Conservation (phyloP, 306 rosid genomes). For the Elaeagnus macrophylla region DNA sequence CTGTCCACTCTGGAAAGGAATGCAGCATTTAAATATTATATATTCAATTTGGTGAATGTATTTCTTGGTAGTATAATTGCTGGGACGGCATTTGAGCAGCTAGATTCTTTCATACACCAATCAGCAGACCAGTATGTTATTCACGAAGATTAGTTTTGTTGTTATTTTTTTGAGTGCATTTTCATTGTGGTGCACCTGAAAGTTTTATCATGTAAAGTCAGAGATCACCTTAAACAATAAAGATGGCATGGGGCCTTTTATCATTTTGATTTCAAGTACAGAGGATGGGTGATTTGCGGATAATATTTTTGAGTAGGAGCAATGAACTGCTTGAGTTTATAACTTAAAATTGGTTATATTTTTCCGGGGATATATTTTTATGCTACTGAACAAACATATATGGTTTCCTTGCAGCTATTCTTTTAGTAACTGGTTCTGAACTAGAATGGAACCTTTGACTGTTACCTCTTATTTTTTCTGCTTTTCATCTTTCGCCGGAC, state of each 20-base stretch:
- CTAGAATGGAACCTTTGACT: no score
- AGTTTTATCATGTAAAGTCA: not conserved
- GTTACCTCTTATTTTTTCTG: no score
- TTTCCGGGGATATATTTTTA: no score
- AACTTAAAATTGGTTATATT: no score
- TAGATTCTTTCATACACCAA: conserved; percentile 51
- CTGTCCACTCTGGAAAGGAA: conserved; percentile 75
- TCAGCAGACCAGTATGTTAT: conserved; percentile 59
- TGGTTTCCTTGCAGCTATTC: no score
- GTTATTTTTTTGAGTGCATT: not conserved
- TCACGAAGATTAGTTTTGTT: not conserved
- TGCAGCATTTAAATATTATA: conserved; percentile 80
- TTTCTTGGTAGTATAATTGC: conserved; percentile 83
- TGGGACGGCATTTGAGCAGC: conserved; percentile 82
- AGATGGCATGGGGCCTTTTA: not conserved
- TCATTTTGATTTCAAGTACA: no score
- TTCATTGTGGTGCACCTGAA: not conserved
- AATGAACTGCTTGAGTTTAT: no score
- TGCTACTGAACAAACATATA: no score
- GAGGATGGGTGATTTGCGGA: no score
- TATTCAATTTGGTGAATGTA: conserved; percentile 74
- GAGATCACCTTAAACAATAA: not conserved
- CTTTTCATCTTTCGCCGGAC: no score
- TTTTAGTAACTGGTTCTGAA: no score
- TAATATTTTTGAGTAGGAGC: no score